These are phyloP conservation scores for Stephania cephalantha DNA, from an alignment of 164 flowering plant genomes.

Conservation along the genomic window DNA sequence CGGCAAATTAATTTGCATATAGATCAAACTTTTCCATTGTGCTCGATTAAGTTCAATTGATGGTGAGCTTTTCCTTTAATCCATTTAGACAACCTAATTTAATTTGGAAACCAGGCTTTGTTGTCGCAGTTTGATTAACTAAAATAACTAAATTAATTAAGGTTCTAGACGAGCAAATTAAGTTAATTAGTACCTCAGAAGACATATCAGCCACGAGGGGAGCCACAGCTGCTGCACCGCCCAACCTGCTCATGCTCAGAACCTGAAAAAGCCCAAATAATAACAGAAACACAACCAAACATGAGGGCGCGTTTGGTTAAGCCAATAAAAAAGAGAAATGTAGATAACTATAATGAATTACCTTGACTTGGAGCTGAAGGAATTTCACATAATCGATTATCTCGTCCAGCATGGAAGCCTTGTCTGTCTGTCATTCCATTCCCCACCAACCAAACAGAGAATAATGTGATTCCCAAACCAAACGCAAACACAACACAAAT, in stretches of 20 bases:
- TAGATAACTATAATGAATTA: slow-evolving; percentile 5
- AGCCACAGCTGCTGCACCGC: slow-evolving; percentile 89
- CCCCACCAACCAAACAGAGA: background rate
- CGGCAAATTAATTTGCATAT: no score
- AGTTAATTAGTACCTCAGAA: slow-evolving; percentile 42
- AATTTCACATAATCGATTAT: slow-evolving; percentile 98
- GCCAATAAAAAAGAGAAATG: background rate
- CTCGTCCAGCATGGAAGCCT: slow-evolving; percentile 98
- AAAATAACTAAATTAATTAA: background rate
- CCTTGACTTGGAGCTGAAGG: slow-evolving; percentile 99
- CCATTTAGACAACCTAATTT: no score
- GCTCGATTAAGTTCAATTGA: no score
- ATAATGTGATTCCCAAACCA: background rate
- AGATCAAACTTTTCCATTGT: no score
- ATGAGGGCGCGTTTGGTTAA: background rate
- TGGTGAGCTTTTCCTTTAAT: no score
- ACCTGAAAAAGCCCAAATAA: slow-evolving; percentile 40
- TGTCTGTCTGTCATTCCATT: slow-evolving; percentile 79
- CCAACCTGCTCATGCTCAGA: slow-evolving; percentile 96
- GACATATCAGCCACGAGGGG: slow-evolving; percentile 72
- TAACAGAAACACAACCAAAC: background rate
- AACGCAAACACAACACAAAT: background rate
- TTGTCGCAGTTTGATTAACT: background rate
- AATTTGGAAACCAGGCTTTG: background rate
- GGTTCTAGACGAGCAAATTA: no score